phyloP scores from a whole-genome alignment of 2,329 filamentous ascomycete genomes.

The Fusarium sp. region DNA sequence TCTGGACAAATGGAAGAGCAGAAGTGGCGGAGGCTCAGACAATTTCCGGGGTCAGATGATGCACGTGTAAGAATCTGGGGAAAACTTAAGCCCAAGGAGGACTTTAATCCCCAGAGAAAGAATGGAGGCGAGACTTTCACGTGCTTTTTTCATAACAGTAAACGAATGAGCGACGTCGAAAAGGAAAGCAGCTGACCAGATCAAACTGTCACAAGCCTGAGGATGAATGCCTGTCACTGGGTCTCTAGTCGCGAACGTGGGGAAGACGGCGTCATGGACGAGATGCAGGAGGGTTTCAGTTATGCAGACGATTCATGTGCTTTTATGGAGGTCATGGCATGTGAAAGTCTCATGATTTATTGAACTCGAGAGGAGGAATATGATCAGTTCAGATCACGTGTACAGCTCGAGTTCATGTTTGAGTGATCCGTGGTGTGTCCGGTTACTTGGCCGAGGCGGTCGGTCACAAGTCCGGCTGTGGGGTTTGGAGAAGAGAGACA shows the following conservation, averaged over 20 bases:
- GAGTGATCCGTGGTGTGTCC: background rate
- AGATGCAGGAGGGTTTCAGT: slow-evolving; percentile 8
- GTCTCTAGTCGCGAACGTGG: slow-evolving; percentile 30
- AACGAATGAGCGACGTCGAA: slow-evolving; percentile 9
- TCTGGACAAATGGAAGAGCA: slow-evolving; percentile 7
- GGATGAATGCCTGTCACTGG: slow-evolving; percentile 9
- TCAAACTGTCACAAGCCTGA: slow-evolving; percentile 28
- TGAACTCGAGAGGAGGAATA: background rate
- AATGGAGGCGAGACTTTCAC: slow-evolving; percentile 24
- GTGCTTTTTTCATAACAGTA: slow-evolving; percentile 22
- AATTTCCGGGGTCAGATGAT: slow-evolving; percentile 33
- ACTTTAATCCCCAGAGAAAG: slow-evolving; percentile 1
- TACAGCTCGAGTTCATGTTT: background rate
- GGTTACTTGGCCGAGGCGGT: slow-evolving; percentile 31
- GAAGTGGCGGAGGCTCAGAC: slow-evolving; percentile 31
- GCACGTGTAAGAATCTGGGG: slow-evolving; percentile 33
- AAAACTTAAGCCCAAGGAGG: slow-evolving; percentile 25
- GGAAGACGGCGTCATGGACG: slow-evolving; percentile 20
- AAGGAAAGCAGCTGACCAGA: slow-evolving; percentile 30
- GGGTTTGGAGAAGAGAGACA: slow-evolving; percentile 22
- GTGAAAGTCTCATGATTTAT: slow-evolving; percentile 18
- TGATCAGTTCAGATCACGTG: slow-evolving; percentile 21
- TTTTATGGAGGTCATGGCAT: background rate
- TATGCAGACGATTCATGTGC: slow-evolving; percentile 24
- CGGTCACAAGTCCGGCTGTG: slow-evolving; percentile 35